Evolutionary conservation across 345 rosid species (phyloP), one percentile per base, ranked within the genome.

Genomic region (Erucastrum elatum): DNA sequence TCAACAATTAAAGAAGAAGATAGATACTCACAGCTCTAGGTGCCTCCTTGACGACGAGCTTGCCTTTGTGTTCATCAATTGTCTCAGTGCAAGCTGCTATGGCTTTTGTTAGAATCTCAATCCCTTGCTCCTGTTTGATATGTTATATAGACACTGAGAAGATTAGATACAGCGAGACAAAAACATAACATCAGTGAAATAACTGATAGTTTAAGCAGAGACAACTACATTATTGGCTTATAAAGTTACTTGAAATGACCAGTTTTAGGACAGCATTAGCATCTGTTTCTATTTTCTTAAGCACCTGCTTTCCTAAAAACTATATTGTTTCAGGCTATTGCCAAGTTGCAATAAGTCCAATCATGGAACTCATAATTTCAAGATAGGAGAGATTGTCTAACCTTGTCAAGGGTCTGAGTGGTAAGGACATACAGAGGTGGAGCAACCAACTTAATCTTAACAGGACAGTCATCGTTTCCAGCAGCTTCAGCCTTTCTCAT

Each of bases 321-420:
- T 29, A 29, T 29, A 29, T 29, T 2, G 30, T 29, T 29, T 29
- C 30, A 29, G 30, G 30, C 30, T 2, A 29, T 29, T 29, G 30
- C 30, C 3, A 29, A 21, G 21, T 21, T 21, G 21, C 21, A 21
- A 21, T 21, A 21, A 21, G 21, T 21, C 21, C 21, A 21, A 21
- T 21, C 21, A 21, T 21, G 21, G 21, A 21, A 21, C 21, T 33
- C 61, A 31, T 8, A 53, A 11, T 2, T 11, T 33, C 13, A 39
- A 70, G 63, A 26, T 55, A 70, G 63, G 64, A 73, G 13, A 56
- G 13, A 56, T 31, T 39, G 30, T 58, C 88, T 74, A 63, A 93
- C 99, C 98, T 96, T 96, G 84, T 93, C 98, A 68, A 93, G 95
- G 13, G 99, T 96, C 79, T 93, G 99, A 66, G 97, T 91, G 60